Percentiles rank a stretch among this genome's conserved stretches.
These are phyloP conservation scores for Linnemannia zychae DNA, from an alignment of 192 early-diverging fungal genomes.

Conservation along the genomic window DNA sequence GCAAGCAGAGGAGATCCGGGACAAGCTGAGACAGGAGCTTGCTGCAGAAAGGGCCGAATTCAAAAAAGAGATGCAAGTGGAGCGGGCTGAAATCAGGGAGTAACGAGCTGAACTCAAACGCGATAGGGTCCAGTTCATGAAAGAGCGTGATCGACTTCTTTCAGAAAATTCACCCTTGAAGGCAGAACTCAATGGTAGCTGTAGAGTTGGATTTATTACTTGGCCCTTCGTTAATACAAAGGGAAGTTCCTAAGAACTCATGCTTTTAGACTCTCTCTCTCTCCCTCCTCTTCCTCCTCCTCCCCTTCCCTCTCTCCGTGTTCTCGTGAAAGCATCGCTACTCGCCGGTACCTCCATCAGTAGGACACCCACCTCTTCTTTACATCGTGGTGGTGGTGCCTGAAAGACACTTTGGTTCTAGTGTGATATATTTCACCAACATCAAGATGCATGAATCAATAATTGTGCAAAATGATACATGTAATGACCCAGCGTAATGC, in stretches of 20 bases:
- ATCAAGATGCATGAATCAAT: neutral
- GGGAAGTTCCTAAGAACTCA: neutral
- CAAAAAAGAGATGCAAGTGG: neutral
- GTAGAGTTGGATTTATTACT: neutral
- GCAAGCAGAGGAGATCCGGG: neutral
- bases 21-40: neutral
- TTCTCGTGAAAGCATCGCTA: neutral
- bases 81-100: neutral
- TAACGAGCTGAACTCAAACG: neutral
- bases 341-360: neutral
- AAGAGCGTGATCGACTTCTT: neutral
- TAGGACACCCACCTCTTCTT: neutral
- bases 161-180: neutral
- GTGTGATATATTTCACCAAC: neutral
- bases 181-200: neutral
- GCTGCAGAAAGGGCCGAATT: neutral
- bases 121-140: neutral
- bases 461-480: conserved; percentile 11
- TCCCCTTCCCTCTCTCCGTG: neutral
- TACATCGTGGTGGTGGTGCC: neutral
- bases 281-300: neutral
- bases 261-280: too few species aligned
- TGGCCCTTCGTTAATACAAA: neutral
- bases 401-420: neutral
- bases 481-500: conserved; percentile 11